Conservation (phyloP, 2,329 filamentous ascomycete genomes). For the Cercospora sp. region DNA sequence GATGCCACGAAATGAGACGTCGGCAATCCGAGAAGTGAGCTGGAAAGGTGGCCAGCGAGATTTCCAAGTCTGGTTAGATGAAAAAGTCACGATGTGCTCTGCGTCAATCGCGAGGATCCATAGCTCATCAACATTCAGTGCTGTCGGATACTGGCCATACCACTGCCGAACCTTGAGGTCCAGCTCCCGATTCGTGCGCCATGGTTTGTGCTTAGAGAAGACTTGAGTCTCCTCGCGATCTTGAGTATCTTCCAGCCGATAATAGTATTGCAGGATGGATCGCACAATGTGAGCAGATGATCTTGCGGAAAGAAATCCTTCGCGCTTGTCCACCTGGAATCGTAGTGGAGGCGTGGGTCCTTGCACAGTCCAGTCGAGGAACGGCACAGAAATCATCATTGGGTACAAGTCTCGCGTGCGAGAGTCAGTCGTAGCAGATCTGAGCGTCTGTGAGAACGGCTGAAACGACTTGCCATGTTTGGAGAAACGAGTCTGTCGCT, state of each 20-base stretch:
- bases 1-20: constrained; percentile 46
- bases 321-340: constrained; percentile 46
- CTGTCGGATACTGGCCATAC: constrained; percentile 46
- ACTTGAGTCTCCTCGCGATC: constrained; percentile 46
- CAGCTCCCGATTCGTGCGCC: constrained; percentile 44
- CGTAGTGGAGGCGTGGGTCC: constrained; percentile 42
- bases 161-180: constrained; percentile 47
- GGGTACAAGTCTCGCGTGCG: constrained; percentile 30
- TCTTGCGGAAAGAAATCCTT: constrained; percentile 43
- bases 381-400: constrained; percentile 45
- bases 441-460: constrained; percentile 43
- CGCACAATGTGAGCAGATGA: constrained; percentile 44
- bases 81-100: constrained; percentile 46
- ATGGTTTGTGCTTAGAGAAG: constrained; percentile 46
- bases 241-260: constrained; percentile 45
- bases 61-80: constrained; percentile 48
- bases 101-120: constrained; percentile 46
- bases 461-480: constrained; percentile 48
- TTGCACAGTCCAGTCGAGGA: constrained; percentile 46
- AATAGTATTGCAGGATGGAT: constrained; percentile 47
- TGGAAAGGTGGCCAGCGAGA: constrained; percentile 46
- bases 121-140: constrained; percentile 46
- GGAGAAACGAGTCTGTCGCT: constrained; percentile 46
- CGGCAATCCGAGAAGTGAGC: constrained; percentile 42
- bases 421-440: constrained; percentile 15